These are phyloP conservation scores for Adansonia madagascariensis DNA, from an alignment of 441 rosid genomes.

Conservation along the genomic window DNA sequence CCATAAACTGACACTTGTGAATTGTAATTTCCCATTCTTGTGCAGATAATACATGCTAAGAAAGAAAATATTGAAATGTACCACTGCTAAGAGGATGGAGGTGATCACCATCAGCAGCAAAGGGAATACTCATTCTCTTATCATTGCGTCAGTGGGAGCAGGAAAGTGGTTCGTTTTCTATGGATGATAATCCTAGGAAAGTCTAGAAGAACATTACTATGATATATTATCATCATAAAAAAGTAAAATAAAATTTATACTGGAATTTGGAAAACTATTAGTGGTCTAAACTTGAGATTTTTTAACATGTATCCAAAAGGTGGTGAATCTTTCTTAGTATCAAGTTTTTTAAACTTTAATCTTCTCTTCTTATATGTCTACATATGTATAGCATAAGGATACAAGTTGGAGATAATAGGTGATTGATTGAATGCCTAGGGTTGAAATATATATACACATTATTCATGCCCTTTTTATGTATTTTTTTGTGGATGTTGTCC, in stretches of 20 bases:
- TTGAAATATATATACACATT: background rate
- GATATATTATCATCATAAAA: background rate
- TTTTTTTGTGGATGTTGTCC: too few species aligned
- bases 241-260: background rate
- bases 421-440: background rate
- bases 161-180: constrained; percentile 44
- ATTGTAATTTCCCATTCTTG: background rate
- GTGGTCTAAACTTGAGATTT: background rate
- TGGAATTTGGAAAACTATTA: background rate
- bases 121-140: constrained; percentile 23
- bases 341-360: too few species aligned
- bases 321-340: too few species aligned
- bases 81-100: constrained; percentile 4
- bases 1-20: background rate
- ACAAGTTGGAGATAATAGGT: background rate
- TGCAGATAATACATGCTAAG: constrained; percentile 30
- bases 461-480: too few species aligned
- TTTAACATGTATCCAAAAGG: background rate
- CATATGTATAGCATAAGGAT: background rate
- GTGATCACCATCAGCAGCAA: background rate
- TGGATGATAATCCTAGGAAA: too few species aligned
- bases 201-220: background rate
- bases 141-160: background rate
- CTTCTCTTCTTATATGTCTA: too few species aligned
- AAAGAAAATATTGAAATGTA: constrained; percentile 21